phyloP scores from a whole-genome alignment of 2,329 filamentous ascomycete genomes.

The Ceratocystiopsis minuta region DNA sequence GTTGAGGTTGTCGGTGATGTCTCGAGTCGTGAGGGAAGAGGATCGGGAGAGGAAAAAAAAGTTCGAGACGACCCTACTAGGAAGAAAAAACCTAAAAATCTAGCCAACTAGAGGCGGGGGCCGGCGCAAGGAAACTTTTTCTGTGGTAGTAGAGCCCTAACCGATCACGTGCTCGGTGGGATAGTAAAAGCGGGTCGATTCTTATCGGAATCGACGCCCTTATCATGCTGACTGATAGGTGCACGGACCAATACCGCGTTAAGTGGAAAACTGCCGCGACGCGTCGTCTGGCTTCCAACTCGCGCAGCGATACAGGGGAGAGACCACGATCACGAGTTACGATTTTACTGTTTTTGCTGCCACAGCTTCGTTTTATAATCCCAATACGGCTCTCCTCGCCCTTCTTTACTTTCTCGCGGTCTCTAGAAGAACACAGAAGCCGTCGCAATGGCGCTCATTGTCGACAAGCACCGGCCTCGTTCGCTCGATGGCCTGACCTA shows the following conservation, averaged over 20 bases:
- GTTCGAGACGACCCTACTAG: neutral
- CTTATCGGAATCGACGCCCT: too few species aligned
- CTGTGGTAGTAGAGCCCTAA: neutral
- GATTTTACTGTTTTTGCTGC: neutral
- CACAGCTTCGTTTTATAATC: neutral
- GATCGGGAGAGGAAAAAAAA: neutral
- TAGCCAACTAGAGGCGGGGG: too few species aligned
- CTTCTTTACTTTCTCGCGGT: neutral
- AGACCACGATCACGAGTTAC: neutral
- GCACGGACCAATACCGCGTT: conserved; percentile 5
- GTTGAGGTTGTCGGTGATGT: neutral
- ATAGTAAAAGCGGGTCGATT: too few species aligned
- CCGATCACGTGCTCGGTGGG: too few species aligned
- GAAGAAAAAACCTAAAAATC: neutral
- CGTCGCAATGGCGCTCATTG: conserved; percentile 44
- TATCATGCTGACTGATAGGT: too few species aligned
- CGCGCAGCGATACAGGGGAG: too few species aligned
- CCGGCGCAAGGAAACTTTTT: neutral
- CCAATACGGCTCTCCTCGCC: neutral
- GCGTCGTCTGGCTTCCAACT: conserved; percentile 1
- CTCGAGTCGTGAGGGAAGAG: neutral
- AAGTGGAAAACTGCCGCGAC: conserved; percentile 6
- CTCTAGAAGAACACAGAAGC: too few species aligned
- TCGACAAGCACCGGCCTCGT: conserved; percentile 55
- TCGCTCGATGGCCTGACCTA: conserved; percentile 69